Evolutionary conservation across 2,329 filamentous ascomycete genomes (phyloP).

Genomic region (Colletotrichum sp.): DNA sequence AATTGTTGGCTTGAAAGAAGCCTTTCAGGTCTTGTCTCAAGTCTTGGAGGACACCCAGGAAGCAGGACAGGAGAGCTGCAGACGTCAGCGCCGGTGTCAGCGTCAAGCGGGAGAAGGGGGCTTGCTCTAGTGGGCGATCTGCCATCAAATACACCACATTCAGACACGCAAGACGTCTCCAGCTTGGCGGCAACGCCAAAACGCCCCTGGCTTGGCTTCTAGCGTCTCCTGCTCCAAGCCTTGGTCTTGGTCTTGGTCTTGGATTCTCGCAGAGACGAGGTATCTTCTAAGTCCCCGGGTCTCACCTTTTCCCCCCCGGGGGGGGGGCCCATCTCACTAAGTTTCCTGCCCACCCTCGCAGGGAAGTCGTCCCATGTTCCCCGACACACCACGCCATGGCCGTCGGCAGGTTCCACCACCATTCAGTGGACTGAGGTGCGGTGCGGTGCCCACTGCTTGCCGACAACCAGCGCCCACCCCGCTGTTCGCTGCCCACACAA

Average conservation of each 20-base stretch:
- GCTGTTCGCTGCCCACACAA: background rate
- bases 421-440: background rate
- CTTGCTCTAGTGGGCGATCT: background rate
- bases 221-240: background rate
- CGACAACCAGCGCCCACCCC: background rate
- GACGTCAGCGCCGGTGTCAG: background rate
- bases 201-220: slow-evolving; percentile 9
- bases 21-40: slow-evolving; percentile 6
- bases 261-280: background rate
- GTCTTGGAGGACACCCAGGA: background rate
- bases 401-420: slow-evolving; percentile 3
- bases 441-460: background rate
- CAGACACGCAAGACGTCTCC: slow-evolving; percentile 2
- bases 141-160: background rate
- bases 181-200: slow-evolving; percentile 16
- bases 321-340: background rate
- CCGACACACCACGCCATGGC: slow-evolving; percentile 4
- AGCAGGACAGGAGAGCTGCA: background rate
- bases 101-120: background rate
- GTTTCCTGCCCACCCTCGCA: background rate
- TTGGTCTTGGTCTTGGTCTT: background rate
- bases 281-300: background rate
- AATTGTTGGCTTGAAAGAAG: background rate
- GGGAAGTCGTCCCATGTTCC: slow-evolving; percentile 16
- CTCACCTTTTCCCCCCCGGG: background rate